A percentile compares a stretch with the other conserved stretches of the same genome.
phyloP scores from a whole-genome alignment of 1,284 basidiomycete genomes.

The Microbotryum violaceum region DNA sequence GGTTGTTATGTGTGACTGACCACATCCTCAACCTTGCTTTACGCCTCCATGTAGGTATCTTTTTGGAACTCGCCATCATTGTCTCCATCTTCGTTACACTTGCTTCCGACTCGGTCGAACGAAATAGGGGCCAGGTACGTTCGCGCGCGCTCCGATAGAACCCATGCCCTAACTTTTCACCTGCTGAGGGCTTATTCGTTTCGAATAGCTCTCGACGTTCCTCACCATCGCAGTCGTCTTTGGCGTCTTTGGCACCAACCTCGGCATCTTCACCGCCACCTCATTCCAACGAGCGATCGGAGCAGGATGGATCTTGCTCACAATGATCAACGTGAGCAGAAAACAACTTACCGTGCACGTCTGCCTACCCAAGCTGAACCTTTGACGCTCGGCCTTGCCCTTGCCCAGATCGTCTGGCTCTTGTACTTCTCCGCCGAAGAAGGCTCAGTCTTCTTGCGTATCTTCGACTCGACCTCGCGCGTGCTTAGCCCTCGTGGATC shows the following conservation, averaged over 20 bases:
- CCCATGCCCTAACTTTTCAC: neutral
- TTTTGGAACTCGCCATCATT: constrained; percentile 70
- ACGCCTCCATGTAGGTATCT: constrained; percentile 24
- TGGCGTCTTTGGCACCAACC: constrained; percentile 65
- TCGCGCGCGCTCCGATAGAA: neutral
- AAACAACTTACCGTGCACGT: neutral
- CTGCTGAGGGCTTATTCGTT: neutral
- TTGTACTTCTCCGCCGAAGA: constrained; percentile 95
- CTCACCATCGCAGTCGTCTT: constrained; percentile 81
- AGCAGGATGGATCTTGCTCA: constrained; percentile 86
- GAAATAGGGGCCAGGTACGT: constrained; percentile 58
- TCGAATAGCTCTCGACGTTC: constrained; percentile 70
- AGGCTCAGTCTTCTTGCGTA: constrained; percentile 68
- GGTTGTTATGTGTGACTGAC: neutral
- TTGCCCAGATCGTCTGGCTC: constrained; percentile 76
- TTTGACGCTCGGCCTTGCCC: neutral
- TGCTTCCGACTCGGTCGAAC: constrained; percentile 70
- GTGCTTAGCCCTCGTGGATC: constrained; percentile 1
- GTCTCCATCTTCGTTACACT: constrained; percentile 71
- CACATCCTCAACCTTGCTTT: neutral
- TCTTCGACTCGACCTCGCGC: constrained; percentile 74
- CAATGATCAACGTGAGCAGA: constrained; percentile 57
- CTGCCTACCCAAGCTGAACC: neutral
- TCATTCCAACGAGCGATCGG: constrained; percentile 55
- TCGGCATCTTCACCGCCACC: constrained; percentile 49